phyloP scores from a whole-genome alignment of 2,329 filamentous ascomycete genomes.

The Diaporthe velutina region DNA sequence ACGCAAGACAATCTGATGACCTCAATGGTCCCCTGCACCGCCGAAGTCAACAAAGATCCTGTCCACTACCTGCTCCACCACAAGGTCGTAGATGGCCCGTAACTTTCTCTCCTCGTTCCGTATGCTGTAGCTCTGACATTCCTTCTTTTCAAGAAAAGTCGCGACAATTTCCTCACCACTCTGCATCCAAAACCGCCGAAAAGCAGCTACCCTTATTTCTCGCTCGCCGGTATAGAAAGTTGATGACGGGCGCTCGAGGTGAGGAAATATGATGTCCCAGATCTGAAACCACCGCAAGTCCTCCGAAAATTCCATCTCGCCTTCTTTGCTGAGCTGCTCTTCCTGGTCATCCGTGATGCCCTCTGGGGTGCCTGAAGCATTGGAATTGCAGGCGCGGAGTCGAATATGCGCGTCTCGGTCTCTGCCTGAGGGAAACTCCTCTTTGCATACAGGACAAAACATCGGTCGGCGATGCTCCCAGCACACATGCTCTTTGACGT shows the following conservation, averaged over 20 bases:
- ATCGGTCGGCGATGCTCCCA: neutral
- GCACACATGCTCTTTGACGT: neutral
- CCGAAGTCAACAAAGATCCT: neutral
- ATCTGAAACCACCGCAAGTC: neutral
- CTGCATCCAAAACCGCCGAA: neutral
- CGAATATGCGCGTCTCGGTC: slow-evolving; percentile 9
- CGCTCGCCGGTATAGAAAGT: neutral
- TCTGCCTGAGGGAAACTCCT: neutral
- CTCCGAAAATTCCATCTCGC: neutral
- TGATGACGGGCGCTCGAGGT: neutral
- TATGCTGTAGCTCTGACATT: neutral
- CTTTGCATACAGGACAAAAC: neutral
- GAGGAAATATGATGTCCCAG: neutral
- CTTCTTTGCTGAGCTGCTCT: neutral
- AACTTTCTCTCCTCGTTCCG: neutral
- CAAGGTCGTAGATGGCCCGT: neutral
- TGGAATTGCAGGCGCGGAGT: neutral
- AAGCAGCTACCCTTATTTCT: neutral
- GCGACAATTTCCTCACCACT: neutral
- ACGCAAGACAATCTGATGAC: too few species aligned
- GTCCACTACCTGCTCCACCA: neutral
- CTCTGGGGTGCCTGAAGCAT: neutral
- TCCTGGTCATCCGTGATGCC: neutral
- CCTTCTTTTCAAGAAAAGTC: neutral
- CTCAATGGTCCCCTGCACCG: neutral